Evolutionary conservation across 1,284 basidiomycete species (phyloP), one percentile per base, ranked within the genome.

Genomic region (Fereydounia khargensis): DNA sequence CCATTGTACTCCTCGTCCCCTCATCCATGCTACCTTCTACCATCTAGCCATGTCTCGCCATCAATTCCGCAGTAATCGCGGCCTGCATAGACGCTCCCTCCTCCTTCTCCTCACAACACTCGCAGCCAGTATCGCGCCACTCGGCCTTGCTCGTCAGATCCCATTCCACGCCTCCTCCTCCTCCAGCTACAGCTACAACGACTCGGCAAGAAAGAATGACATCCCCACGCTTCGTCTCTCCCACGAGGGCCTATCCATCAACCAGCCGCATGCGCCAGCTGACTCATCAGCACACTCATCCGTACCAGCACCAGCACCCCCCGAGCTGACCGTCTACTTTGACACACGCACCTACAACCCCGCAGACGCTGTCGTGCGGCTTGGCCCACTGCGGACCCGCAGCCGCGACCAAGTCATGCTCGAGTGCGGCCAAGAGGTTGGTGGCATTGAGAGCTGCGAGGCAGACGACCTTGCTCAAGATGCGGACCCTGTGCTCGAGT

Each of bases 201-300:
- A n/a, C n/a, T n/a, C n/a, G n/a, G n/a, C n/a, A n/a, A n/a, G n/a
- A n/a, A n/a, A n/a, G n/a, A n/a, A n/a, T n/a, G n/a, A n/a, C n/a
- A 53, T 63, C 0, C 42, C 55, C 16, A 20, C 60, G 6, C 38
- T 63, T 3, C 55, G 60, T n/a, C 53, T 63, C n/a, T 63, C 60
- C 2, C 61, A 64, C 22, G 34, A 49, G 9, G 61, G 61, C 2
- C 61, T 64, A 8, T 64, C 60, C 48, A 53, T 64, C 52, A 64
- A 64, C 27, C 51, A 53, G 23, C 44, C 61, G 2, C 49, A 56
- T 19, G 21, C 45, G 8, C 56, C 57, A 0, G 42, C 41, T 2
- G 11, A 21, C 14, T n/a, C n/a, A n/a, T n/a, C n/a, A n/a, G n/a
- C n/a, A n/a, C 27, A 52, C 16, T 7, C 46, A 56, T n/a, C 33